These are phyloP conservation scores for Spathaspora sp. DNA, from an alignment of 1,139 yeast genomes.

Conservation along the genomic window DNA sequence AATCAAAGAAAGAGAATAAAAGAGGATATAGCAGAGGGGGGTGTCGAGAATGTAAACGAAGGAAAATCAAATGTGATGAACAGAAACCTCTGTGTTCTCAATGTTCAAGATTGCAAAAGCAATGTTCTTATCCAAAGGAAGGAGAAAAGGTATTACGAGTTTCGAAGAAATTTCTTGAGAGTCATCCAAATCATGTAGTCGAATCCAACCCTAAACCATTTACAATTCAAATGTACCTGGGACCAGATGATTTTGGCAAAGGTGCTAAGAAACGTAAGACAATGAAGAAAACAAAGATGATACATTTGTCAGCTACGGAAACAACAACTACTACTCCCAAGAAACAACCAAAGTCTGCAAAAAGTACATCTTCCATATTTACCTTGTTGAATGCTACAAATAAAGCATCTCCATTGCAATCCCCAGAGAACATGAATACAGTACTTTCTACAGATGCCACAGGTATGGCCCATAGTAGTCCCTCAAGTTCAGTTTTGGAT, in stretches of 20 bases:
- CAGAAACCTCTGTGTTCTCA: constrained; percentile 48
- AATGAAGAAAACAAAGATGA: constrained; percentile 1
- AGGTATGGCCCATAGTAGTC: constrained; percentile 3
- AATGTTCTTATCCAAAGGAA: constrained; percentile 23
- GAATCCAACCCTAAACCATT: constrained; percentile 10
- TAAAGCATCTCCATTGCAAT: neutral
- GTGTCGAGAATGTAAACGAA: constrained; percentile 30
- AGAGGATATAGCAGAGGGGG: constrained; percentile 28
- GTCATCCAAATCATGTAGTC: constrained; percentile 1
- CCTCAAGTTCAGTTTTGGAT: constrained; percentile 10
- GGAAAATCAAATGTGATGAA: constrained; percentile 50
- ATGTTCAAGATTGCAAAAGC: constrained; percentile 24
- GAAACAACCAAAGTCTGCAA: neutral
- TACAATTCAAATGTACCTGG: constrained; percentile 16
- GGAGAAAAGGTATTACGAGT: constrained; percentile 22
- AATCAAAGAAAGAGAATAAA: constrained; percentile 6
- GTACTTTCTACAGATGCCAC: neutral
- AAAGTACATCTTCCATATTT: constrained; percentile 1
- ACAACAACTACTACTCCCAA: neutral
- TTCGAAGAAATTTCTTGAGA: constrained; percentile 10
- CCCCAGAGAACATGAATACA: neutral
- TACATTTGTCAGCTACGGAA: neutral
- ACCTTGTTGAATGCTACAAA: constrained; percentile 1
- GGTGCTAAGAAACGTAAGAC: constrained; percentile 8
- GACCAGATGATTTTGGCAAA: constrained; percentile 11